A percentile compares a stretch with the other conserved stretches of the same genome.
These are phyloP conservation scores for Colletotrichum euphorbiae DNA, from an alignment of 2,329 filamentous ascomycete genomes.

Conservation along the genomic window DNA sequence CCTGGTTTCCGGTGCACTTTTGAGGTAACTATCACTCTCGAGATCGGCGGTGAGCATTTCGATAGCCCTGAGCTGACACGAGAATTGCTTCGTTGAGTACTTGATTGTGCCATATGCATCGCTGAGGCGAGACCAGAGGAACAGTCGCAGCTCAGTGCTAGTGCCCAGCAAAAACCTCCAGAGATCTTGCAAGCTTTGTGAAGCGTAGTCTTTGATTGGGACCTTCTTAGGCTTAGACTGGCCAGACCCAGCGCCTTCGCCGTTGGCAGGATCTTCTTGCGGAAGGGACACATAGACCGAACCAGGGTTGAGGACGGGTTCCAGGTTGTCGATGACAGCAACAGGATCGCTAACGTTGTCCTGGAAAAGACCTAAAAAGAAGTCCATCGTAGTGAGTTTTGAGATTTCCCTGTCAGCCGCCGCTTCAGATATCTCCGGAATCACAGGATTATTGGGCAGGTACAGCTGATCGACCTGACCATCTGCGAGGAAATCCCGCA, in stretches of 20 bases:
- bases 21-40: conserved; percentile 71
- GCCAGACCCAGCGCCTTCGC: conserved; percentile 36
- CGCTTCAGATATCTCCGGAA: conserved; percentile 86
- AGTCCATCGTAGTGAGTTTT: conserved; percentile 94
- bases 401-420: conserved; percentile 92
- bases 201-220: conserved; percentile 64
- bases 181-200: conserved; percentile 77
- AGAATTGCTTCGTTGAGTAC: conserved; percentile 88
- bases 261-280: conserved; percentile 36
- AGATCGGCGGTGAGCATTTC: conserved; percentile 79
- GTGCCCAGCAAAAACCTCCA: conserved; percentile 86
- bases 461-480: conserved; percentile 60
- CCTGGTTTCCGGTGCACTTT: conserved; percentile 72
- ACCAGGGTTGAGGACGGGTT: conserved; percentile 86
- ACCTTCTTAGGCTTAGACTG: conserved; percentile 41
- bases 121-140: conserved; percentile 90
- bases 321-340: conserved; percentile 88
- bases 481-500: conserved; percentile 62
- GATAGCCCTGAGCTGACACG: conserved; percentile 86
- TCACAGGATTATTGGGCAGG: conserved; percentile 86
- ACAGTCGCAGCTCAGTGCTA: conserved; percentile 84
- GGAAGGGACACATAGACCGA: conserved; percentile 58
- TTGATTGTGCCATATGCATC: conserved; percentile 89
- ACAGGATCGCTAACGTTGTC: conserved; percentile 84
- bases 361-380: conserved; percentile 91